Percentiles rank a stretch among this genome's conserved stretches.
phyloP scores from a whole-genome alignment of 2,329 filamentous ascomycete species.

The Aurifilum marmelostoma region DNA sequence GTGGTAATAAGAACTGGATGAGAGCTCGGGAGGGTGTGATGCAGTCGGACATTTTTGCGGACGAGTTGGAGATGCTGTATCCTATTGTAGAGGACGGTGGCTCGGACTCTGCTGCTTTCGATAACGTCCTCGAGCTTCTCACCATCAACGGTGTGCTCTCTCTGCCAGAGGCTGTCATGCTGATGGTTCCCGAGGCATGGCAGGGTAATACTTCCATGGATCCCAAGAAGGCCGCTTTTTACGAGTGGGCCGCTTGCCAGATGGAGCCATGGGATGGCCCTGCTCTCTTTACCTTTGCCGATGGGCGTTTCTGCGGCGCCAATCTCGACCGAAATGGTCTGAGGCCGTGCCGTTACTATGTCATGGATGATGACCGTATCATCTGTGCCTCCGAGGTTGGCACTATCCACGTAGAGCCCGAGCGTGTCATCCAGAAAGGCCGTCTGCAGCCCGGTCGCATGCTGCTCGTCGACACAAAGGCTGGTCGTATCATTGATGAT shows the following conservation, averaged over 20 bases:
- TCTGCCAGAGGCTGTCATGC: conserved; percentile 93
- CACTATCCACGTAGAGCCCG: conserved; percentile 88
- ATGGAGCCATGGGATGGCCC: conserved; percentile 99
- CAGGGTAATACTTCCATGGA: conserved; percentile 93
- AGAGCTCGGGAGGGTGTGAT: conserved; percentile 92
- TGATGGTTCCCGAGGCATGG: conserved; percentile 98
- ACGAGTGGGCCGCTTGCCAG: conserved; percentile 97
- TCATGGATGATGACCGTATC: conserved; percentile 95
- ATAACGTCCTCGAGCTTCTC: conserved; percentile 92
- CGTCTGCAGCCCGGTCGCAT: conserved; percentile 93
- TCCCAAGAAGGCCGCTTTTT: conserved; percentile 93
- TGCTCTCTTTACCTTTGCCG: conserved; percentile 94
- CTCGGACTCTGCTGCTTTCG: conserved; percentile 95
- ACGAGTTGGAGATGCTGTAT: conserved; percentile 87
- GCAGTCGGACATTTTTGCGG: conserved; percentile 88
- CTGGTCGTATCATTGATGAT: conserved; percentile 91
- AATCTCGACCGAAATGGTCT: conserved; percentile 96
- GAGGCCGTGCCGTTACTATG: conserved; percentile 93
- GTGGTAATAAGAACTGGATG: conserved; percentile 99
- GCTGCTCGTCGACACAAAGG: conserved; percentile 89
- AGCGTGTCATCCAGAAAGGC: conserved; percentile 89
- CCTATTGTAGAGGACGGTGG: conserved; percentile 96
- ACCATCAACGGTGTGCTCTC: conserved; percentile 96
- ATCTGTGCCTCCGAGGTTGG: conserved; percentile 97
- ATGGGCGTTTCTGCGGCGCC: conserved; percentile 94